Evolutionary conservation across 768 basidiomycete genomes (phyloP).

Genomic region (Calvatia gigantea): DNA sequence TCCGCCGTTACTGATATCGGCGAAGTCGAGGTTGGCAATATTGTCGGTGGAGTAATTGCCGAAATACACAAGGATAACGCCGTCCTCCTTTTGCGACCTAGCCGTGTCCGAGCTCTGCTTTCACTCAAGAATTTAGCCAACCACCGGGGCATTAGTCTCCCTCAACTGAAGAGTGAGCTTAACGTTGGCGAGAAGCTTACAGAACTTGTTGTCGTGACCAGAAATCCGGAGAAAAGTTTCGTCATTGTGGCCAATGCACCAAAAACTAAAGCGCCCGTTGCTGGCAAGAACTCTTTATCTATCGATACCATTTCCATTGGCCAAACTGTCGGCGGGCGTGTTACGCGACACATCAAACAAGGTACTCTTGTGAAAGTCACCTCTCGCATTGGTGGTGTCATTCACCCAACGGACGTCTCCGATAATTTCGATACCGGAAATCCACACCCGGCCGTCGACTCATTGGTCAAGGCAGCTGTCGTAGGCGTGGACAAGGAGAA

Average conservation of each 20-base stretch:
- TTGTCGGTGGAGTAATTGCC: slow-evolving; percentile 63
- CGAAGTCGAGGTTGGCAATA: slow-evolving; percentile 73
- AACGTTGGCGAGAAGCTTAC: slow-evolving; percentile 68
- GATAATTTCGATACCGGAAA: slow-evolving; percentile 71
- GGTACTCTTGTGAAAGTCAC: slow-evolving; percentile 80
- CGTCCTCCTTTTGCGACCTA: slow-evolving; percentile 68
- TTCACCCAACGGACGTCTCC: slow-evolving; percentile 78
- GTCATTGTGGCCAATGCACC: slow-evolving; percentile 81
- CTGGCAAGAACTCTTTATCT: slow-evolving; percentile 48
- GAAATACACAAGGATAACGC: slow-evolving; percentile 87
- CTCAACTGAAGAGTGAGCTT: slow-evolving; percentile 61
- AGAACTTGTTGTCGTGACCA: slow-evolving; percentile 85
- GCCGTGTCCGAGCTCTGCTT: slow-evolving; percentile 72
- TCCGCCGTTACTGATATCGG: slow-evolving; percentile 58
- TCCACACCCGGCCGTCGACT: slow-evolving; percentile 58
- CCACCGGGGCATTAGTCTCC: slow-evolving; percentile 58
- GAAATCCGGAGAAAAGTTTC: slow-evolving; percentile 80
- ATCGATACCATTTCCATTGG: slow-evolving; percentile 69
- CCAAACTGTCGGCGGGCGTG: slow-evolving; percentile 76
- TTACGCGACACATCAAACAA: slow-evolving; percentile 65
- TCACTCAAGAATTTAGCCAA: slow-evolving; percentile 87
- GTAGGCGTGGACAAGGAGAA: slow-evolving; percentile 63
- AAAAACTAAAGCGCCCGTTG: slow-evolving; percentile 45
- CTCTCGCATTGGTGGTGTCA: slow-evolving; percentile 63
- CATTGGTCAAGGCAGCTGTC: slow-evolving; percentile 68